phyloP scores from a whole-genome alignment of 805 yeast genomes.

The Danielozyma ontarioensis region DNA sequence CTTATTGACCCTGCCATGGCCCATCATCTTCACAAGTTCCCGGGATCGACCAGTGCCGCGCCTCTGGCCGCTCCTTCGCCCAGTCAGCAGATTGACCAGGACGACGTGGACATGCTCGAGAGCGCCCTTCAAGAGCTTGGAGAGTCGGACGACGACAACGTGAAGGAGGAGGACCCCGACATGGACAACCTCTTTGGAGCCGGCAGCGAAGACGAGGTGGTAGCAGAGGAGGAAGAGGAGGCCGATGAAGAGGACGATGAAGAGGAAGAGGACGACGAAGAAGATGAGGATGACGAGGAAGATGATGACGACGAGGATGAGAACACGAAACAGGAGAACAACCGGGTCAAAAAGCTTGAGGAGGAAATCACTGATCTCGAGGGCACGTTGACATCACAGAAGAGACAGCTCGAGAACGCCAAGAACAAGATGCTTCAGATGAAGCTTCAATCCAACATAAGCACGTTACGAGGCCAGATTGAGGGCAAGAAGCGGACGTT shows the following conservation, averaged over 20 bases:
- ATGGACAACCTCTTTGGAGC: constrained; percentile 12
- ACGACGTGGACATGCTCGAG: neutral
- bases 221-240: constrained; percentile 19
- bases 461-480: constrained; percentile 72
- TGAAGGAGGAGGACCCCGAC: constrained; percentile 10
- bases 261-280: constrained; percentile 20
- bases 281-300: constrained; percentile 14
- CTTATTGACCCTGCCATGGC: constrained; percentile 52
- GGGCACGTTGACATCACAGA: constrained; percentile 68
- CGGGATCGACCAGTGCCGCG: constrained; percentile 15
- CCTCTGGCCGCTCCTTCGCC: constrained; percentile 27
- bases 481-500: constrained; percentile 75
- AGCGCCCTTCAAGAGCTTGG: neutral
- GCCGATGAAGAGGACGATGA: constrained; percentile 18
- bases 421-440: constrained; percentile 80
- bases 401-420: constrained; percentile 64
- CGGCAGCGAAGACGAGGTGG: constrained; percentile 2
- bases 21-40: constrained; percentile 15
- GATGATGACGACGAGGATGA: constrained; percentile 14
- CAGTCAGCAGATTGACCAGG: constrained; percentile 1
- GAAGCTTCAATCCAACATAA: constrained; percentile 78
- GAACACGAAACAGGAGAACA: constrained; percentile 15
- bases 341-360: constrained; percentile 60
- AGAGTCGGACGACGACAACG: constrained; percentile 5
- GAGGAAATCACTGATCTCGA: constrained; percentile 87